Evolutionary conservation across 345 rosid species (phyloP).

Genomic region (Eucalyptus cloeziana): DNA sequence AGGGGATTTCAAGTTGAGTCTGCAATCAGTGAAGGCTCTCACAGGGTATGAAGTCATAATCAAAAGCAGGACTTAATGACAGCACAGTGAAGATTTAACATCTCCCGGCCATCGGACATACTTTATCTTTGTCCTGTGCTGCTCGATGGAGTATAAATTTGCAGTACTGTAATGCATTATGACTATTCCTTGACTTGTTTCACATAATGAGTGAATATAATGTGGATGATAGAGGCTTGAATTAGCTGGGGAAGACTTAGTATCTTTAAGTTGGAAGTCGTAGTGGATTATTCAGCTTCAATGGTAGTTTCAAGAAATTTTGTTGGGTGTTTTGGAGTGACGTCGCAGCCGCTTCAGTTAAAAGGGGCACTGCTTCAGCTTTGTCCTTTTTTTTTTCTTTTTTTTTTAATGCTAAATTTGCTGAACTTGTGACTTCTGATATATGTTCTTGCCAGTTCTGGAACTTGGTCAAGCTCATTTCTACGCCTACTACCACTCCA

Average conservation of each 20-base stretch:
- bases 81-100: background rate
- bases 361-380: background rate
- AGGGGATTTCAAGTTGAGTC: background rate
- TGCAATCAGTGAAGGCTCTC: background rate
- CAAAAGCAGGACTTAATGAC: background rate
- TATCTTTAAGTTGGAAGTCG: background rate
- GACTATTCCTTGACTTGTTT: background rate
- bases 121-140: background rate
- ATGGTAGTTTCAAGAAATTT: background rate
- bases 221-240: background rate
- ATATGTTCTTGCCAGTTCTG: slow-evolving; percentile 41
- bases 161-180: background rate
- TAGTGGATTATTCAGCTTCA: background rate
- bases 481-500: slow-evolving; percentile 67
- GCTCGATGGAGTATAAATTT: background rate
- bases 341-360: background rate
- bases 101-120: background rate
- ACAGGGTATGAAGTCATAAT: background rate
- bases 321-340: background rate
- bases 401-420: background rate
- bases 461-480: slow-evolving; percentile 40
- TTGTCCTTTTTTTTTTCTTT: background rate
- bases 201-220: background rate
- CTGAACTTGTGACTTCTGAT: background rate
- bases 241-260: background rate